Evolutionary conservation across 257 asterid genomes (phyloP).

Genomic region (Lavandula angustifolia): DNA sequence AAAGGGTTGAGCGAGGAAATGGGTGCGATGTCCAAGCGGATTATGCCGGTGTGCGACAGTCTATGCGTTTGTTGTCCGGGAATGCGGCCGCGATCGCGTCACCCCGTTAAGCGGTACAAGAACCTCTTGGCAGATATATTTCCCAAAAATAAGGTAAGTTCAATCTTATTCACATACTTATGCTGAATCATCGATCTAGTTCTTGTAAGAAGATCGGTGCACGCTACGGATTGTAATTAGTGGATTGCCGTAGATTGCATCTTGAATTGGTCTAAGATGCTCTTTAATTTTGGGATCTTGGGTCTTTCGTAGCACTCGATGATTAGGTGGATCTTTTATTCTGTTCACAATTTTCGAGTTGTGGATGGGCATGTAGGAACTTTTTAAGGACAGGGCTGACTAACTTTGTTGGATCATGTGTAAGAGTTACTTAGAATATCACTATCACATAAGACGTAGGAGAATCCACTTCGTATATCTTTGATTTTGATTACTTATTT

Average conservation of each 20-base stretch:
- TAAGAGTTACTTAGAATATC: conserved; percentile 14
- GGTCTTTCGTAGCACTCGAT: neutral
- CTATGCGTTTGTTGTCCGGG: conserved; percentile 76
- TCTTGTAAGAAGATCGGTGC: conserved; percentile 5
- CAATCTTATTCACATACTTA: neutral
- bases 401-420: neutral
- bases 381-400: conserved; percentile 16
- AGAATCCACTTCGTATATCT: conserved; percentile 8
- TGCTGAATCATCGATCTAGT: conserved; percentile 12
- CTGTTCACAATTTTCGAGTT: neutral
- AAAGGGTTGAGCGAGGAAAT: conserved; percentile 40
- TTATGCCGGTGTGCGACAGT: conserved; percentile 64
- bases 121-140: conserved; percentile 67
- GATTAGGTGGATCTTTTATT: neutral
- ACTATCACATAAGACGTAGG: conserved; percentile 17
- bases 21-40: conserved; percentile 58
- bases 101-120: conserved; percentile 80
- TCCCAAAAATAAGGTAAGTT: conserved; percentile 59
- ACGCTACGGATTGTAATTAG: neutral
- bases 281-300: conserved; percentile 19
- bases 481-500: neutral
- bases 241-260: conserved; percentile 10
- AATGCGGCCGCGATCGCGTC: conserved; percentile 82
- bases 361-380: neutral
- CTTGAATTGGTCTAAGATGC: conserved; percentile 11